Conservation (phyloP, 139 green algal genomes). For the Eudorina sp. region DNA sequence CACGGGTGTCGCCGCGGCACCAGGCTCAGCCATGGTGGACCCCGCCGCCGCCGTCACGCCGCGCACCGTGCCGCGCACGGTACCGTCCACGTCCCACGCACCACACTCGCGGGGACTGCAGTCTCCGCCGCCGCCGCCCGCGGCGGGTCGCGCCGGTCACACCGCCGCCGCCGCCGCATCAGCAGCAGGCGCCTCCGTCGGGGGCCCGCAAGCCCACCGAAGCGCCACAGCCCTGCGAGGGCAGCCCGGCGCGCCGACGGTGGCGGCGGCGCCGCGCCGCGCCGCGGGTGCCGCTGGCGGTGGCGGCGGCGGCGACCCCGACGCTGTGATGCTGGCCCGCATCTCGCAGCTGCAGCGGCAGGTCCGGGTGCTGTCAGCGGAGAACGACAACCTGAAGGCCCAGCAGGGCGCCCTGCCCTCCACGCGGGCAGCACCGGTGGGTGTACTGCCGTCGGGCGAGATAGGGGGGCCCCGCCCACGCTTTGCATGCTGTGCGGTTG, state of each 20-base stretch:
- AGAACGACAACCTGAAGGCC: slow-evolving; percentile 28
- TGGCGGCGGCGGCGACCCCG: slow-evolving; percentile 3
- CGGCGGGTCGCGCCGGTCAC: not conserved
- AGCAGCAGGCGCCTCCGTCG: not conserved
- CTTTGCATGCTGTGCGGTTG: too few species aligned
- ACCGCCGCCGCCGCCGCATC: not conserved
- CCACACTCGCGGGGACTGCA: not conserved
- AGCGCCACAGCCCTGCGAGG: too few species aligned
- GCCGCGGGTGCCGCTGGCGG: not conserved
- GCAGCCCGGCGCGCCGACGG: not conserved
- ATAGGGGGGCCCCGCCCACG: too few species aligned
- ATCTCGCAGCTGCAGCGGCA: slow-evolving; percentile 33
- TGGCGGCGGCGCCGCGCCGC: not conserved
- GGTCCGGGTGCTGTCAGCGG: not conserved
- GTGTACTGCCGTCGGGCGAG: too few species aligned
- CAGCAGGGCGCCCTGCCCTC: not conserved
- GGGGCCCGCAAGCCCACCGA: too few species aligned
- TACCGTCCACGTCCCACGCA: not conserved
- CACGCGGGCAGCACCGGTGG: too few species aligned
- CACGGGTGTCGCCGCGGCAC: not conserved
- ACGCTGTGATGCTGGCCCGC: slow-evolving; percentile 11
- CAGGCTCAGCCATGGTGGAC: too few species aligned
- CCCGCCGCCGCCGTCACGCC: not conserved
- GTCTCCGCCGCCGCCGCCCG: not conserved
- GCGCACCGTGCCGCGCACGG: not conserved